Percentiles rank a stretch among this genome's conserved stretches.
These are phyloP conservation scores for Parastagonospora avenae DNA, from an alignment of 2,329 filamentous ascomycete genomes.

Conservation along the genomic window DNA sequence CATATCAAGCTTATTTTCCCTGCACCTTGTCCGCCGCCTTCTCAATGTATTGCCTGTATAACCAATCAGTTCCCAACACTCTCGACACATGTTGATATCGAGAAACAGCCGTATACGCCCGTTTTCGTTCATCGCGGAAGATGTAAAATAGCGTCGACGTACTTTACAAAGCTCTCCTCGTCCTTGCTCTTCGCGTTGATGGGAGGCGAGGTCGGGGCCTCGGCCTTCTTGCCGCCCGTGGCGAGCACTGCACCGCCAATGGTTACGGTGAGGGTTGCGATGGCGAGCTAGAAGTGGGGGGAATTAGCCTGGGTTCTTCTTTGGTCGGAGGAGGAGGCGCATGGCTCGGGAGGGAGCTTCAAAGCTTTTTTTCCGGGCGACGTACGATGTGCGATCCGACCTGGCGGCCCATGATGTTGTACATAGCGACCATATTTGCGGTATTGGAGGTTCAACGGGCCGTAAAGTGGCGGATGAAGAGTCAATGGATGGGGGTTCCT, in stretches of 20 bases:
- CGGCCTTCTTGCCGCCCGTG: slow-evolving; percentile 51
- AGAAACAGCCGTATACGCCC: not conserved
- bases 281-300: slow-evolving; percentile 59
- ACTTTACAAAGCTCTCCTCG: slow-evolving; percentile 73
- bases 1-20: slow-evolving; percentile 15
- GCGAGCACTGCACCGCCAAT: slow-evolving; percentile 43
- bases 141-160: slow-evolving; percentile 36
- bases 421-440: slow-evolving; percentile 58
- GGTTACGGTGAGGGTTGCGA: slow-evolving; percentile 54
- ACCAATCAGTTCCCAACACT: slow-evolving; percentile 9
- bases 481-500: slow-evolving; percentile 39
- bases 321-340: no score
- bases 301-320: slow-evolving; percentile 16
- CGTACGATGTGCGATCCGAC: slow-evolving; percentile 61
- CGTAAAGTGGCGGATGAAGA: slow-evolving; percentile 22
- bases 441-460: slow-evolving; percentile 22
- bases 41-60: slow-evolving; percentile 44
- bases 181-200: slow-evolving; percentile 70
- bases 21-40: slow-evolving; percentile 41
- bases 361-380: slow-evolving; percentile 16
- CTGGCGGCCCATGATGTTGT: slow-evolving; percentile 58
- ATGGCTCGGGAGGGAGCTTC: no score
- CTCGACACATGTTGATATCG: not conserved
- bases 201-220: slow-evolving; percentile 53
- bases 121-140: not conserved